Evolutionary conservation across 2,329 filamentous ascomycete genomes (phyloP).

Genomic region (Aureobasidium subglaciale): DNA sequence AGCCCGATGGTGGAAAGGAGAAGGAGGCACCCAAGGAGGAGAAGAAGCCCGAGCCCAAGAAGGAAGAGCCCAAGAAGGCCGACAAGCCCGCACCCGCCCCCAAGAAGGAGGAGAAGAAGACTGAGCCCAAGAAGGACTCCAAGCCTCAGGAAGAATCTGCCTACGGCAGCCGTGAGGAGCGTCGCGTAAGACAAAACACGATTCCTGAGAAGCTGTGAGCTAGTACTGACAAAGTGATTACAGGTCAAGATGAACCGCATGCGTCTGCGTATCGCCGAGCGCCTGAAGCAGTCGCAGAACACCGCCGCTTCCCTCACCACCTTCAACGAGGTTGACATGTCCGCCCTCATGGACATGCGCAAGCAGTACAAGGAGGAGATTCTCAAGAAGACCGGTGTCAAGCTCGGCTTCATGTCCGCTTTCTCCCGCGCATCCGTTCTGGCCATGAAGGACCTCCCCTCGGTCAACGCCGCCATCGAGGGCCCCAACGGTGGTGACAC

Average conservation of each 20-base stretch:
- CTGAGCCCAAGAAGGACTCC: constrained; percentile 38
- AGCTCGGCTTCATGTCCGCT: constrained; percentile 99
- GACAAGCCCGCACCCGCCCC: constrained; percentile 27
- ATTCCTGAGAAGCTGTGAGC: too few relatives aligned
- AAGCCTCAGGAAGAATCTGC: constrained; percentile 39
- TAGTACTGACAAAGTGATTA: constrained; percentile 15
- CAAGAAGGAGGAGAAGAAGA: constrained; percentile 34
- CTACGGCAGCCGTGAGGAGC: constrained; percentile 75
- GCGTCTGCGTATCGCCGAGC: constrained; percentile 93
- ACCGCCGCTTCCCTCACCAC: constrained; percentile 94
- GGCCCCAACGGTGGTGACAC: constrained; percentile 92
- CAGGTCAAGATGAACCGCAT: constrained; percentile 99
- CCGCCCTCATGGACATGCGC: constrained; percentile 90
- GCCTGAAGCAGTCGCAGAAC: constrained; percentile 98
- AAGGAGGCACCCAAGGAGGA: constrained; percentile 31
- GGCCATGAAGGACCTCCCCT: constrained; percentile 90
- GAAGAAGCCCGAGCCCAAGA: constrained; percentile 30
- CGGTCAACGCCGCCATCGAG: constrained; percentile 94
- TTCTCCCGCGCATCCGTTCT: constrained; percentile 86
- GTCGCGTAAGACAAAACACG: constrained; percentile 55
- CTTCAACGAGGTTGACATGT: constrained; percentile 99
- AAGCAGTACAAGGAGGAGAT: constrained; percentile 96
- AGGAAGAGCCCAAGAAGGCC: constrained; percentile 30
- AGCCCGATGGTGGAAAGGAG: constrained; percentile 45
- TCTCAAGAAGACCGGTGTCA: constrained; percentile 91